These are phyloP conservation scores for Saussurea involucrata DNA, from an alignment of 129 eudicot species.

Conservation along the genomic window DNA sequence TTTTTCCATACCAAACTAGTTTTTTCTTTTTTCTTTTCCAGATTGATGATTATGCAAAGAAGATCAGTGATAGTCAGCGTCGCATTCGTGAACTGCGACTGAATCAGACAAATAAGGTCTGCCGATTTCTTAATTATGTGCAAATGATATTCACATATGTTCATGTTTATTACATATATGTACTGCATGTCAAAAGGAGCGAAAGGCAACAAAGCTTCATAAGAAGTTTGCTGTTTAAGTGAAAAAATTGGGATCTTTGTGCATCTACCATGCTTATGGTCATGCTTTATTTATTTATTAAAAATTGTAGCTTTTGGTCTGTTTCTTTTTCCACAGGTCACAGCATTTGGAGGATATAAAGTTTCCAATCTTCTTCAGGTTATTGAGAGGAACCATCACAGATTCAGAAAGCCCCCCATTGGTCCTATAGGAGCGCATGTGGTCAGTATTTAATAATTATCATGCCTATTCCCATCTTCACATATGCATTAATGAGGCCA, in stretches of 20 bases:
- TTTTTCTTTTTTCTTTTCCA: slow-evolving; percentile 19
- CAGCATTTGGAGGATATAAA: slow-evolving; percentile 82
- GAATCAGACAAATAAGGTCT: slow-evolving; percentile 73
- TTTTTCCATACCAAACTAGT: not conserved
- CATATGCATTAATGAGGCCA: slow-evolving; percentile 9
- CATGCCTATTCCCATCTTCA: not conserved
- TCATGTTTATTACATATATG: not conserved
- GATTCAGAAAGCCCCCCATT: slow-evolving; percentile 77
- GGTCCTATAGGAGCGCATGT: slow-evolving; percentile 94
- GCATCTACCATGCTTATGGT: not conserved
- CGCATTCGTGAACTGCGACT: slow-evolving; percentile 46
- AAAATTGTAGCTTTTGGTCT: not conserved
- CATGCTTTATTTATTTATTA: not conserved
- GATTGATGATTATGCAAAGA: slow-evolving; percentile 51
- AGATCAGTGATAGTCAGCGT: slow-evolving; percentile 33
- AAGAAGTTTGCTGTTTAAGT: not conserved
- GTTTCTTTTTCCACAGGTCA: slow-evolving; percentile 46
- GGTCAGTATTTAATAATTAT: slow-evolving; percentile 45
- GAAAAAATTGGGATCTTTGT: not conserved
- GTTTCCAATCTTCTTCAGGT: slow-evolving; percentile 69
- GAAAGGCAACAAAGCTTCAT: not conserved
- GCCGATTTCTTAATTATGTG: not conserved
- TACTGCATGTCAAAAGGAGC: not conserved
- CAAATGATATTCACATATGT: not conserved
- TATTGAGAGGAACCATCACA: slow-evolving; percentile 67